Percentiles rank a stretch among this genome's conserved stretches.
phyloP scores from a whole-genome alignment of 2,329 filamentous ascomycete species.

The Xylaria digitata region DNA sequence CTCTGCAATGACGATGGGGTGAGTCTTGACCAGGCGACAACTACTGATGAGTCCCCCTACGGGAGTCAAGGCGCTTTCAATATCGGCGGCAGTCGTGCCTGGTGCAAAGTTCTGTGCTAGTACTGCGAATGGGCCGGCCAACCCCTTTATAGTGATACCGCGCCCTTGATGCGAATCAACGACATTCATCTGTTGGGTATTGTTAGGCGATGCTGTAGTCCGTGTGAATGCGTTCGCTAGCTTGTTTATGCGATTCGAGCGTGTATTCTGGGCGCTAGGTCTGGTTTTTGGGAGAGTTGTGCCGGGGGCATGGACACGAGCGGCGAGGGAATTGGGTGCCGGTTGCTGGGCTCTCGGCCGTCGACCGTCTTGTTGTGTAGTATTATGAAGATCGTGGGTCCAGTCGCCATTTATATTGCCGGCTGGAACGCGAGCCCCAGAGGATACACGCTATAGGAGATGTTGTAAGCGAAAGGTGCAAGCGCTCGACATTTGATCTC shows the following conservation, averaged over 20 bases:
- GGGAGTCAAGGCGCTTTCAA: slow-evolving; percentile 83
- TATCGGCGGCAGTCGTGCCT: slow-evolving; percentile 83
- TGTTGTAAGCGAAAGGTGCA: slow-evolving; percentile 34
- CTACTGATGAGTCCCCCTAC: slow-evolving; percentile 75
- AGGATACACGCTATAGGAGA: slow-evolving; percentile 48
- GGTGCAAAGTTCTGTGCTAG: slow-evolving; percentile 85
- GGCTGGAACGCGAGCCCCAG: slow-evolving; percentile 52
- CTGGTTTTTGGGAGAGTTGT: slow-evolving; percentile 44
- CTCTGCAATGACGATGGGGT: slow-evolving; percentile 80
- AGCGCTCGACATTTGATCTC: slow-evolving; percentile 40
- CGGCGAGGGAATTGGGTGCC: slow-evolving; percentile 57
- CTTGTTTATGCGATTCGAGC: slow-evolving; percentile 51
- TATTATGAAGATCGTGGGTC: slow-evolving; percentile 75
- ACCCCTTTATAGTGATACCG: slow-evolving; percentile 78
- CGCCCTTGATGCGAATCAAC: slow-evolving; percentile 43
- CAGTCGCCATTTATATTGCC: slow-evolving; percentile 75
- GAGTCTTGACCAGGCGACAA: slow-evolving; percentile 74
- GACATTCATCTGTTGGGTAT: slow-evolving; percentile 53
- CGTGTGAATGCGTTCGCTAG: slow-evolving; percentile 59
- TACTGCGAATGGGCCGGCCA: slow-evolving; percentile 76
- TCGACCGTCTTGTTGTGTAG: slow-evolving; percentile 56
- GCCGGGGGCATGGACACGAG: slow-evolving; percentile 59
- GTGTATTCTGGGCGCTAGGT: slow-evolving; percentile 36
- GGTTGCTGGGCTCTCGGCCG: slow-evolving; percentile 54
- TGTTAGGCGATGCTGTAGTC: slow-evolving; percentile 53